phyloP scores from a whole-genome alignment of 1,284 basidiomycete species.

The Phylloboletellus chloephorus region DNA sequence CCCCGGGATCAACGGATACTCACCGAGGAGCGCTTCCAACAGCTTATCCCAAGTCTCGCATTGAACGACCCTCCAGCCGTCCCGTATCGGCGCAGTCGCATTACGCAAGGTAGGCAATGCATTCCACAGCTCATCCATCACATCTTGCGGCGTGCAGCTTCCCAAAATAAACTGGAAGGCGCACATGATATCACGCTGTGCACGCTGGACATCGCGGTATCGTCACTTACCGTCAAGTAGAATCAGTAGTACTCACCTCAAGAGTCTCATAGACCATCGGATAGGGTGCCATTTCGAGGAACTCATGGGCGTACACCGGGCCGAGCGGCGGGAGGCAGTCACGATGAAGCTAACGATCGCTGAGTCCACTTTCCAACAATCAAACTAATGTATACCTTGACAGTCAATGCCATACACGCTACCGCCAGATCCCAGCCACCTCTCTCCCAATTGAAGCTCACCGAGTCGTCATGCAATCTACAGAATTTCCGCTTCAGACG shows the following conservation, averaged over 20 bases:
- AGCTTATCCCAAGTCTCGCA: conserved; percentile 46
- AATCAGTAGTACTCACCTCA: conserved; percentile 38
- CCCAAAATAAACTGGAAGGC: conserved; percentile 47
- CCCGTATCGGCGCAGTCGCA: conserved; percentile 27
- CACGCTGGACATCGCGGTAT: conserved; percentile 34
- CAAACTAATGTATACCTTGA: conserved; percentile 41
- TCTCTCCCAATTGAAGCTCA: conserved; percentile 9
- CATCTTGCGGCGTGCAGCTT: conserved; percentile 47
- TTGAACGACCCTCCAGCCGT: conserved; percentile 43
- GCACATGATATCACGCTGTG: conserved; percentile 53
- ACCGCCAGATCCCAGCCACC: conserved; percentile 52
- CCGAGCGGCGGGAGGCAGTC: conserved; percentile 52
- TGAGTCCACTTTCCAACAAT: not conserved
- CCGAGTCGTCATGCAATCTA: not conserved
- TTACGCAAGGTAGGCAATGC: conserved; percentile 46
- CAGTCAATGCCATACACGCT: conserved; percentile 50
- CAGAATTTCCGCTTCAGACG: not conserved
- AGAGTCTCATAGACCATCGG: conserved; percentile 41
- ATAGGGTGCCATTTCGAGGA: conserved; percentile 44
- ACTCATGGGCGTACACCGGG: conserved; percentile 48
- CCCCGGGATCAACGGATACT: not conserved
- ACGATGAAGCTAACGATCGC: conserved; percentile 47
- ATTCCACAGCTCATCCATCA: conserved; percentile 54
- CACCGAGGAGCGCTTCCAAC: conserved; percentile 44
- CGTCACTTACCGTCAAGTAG: not conserved